These are phyloP conservation scores for Dovyalis caffra DNA, from an alignment of 345 rosid species.

Conservation along the genomic window DNA sequence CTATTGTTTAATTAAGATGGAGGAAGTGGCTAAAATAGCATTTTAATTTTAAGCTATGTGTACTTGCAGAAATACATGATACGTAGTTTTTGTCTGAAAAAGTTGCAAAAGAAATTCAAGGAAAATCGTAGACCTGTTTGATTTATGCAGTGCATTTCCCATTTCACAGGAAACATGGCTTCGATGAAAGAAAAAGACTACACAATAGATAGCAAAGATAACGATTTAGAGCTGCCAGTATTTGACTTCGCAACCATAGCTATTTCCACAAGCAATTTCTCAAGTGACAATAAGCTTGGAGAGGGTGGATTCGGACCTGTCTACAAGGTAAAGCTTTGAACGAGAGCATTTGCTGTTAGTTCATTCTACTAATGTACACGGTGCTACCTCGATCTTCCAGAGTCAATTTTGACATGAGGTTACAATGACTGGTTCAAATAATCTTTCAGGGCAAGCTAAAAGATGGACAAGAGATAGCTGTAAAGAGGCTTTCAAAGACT, in stretches of 20 bases:
- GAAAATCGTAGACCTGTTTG: background rate
- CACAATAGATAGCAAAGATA: background rate
- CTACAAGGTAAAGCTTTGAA: conserved; percentile 15
- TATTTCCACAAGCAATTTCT: conserved; percentile 14
- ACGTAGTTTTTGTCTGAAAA: too few species aligned
- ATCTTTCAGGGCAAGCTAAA: conserved; percentile 27
- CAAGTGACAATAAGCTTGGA: conserved; percentile 17
- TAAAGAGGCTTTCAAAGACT: conserved; percentile 37
- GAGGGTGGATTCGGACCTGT: conserved; percentile 35
- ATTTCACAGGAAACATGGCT: background rate
- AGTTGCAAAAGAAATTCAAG: background rate
- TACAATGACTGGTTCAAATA: background rate
- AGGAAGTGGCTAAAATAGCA: too few species aligned
- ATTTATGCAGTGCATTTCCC: background rate
- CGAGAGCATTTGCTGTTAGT: too few species aligned
- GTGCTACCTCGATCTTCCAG: background rate
- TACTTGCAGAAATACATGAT: too few species aligned
- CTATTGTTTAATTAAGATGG: too few species aligned
- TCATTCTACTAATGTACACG: background rate
- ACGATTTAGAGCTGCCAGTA: conserved; percentile 23
- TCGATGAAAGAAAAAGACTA: conserved; percentile 7
- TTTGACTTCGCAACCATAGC: conserved; percentile 24
- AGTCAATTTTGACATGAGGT: background rate
- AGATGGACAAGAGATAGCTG: conserved; percentile 39
- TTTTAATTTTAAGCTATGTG: too few species aligned